Evolutionary conservation across 2,329 filamentous ascomycete species (phyloP), one percentile per base, ranked within the genome.

Genomic region (Sporothrix euskadiensis): DNA sequence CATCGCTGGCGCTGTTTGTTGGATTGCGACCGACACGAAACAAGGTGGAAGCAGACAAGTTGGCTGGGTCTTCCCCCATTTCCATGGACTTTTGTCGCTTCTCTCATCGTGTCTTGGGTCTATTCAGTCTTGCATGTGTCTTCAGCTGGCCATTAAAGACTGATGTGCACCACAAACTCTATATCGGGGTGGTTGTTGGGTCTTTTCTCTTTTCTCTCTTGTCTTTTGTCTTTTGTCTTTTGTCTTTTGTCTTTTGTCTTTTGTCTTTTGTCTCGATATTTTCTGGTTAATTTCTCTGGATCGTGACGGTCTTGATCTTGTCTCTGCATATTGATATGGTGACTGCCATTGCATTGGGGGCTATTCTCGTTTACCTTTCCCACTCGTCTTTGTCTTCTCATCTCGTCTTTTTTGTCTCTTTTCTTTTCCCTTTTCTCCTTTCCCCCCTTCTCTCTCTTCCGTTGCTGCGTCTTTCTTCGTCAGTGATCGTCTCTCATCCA

Each of bases 1-100:
- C 52, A 22, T 9, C 22, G 52, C 6, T 19, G 54, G 52, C 22
- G 68, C 49, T 39, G 30, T 39, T 26, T 41, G 44, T 30, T 69
- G 44, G 49, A 70, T 70, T 70, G 68, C 68, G 68, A 70, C 32
- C 49, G 19, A n/a, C 68, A 54, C 22, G 35, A 35, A 35, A 16
- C 5, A 30, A 30, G 65, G 65, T 49, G 65, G 26, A 68, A 22
- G 32, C 9, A 22, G 39, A n/a, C n/a, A 8, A 10, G 19, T 54
- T n/a, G 19, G 19, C 14, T 49, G 10, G 49, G 52, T n/a, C 16
- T 54, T 54, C 22, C 35, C 35, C 35, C 35, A 35, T 35, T 35
- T 35, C 35, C 35, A 14, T 63, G 61, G 39, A 8, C 39, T n/a
- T 30, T 56, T 30, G 54, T 26, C 35, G 30, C 3, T 16, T 59